Conservation (phyloP, 78 protist species). For the Reticulomyxa filosa region DNA sequence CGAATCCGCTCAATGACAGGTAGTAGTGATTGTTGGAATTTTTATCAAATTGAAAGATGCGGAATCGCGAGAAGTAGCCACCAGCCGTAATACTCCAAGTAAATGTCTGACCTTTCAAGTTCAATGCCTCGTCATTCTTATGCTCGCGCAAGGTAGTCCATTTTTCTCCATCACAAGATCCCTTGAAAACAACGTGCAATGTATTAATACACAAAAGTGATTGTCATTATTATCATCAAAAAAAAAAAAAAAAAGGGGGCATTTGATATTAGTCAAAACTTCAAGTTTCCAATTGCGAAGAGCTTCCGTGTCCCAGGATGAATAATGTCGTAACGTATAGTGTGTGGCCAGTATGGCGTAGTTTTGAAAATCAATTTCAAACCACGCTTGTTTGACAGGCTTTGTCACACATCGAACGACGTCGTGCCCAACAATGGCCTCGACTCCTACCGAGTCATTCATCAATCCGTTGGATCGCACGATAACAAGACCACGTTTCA, state of each 20-base stretch:
- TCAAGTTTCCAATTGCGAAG: conserved; percentile 2
- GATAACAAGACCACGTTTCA: background rate
- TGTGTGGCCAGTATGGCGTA: background rate
- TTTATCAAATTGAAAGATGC: background rate
- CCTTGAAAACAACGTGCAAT: too few relatives aligned
- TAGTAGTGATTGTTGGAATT: background rate
- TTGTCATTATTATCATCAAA: too few relatives aligned
- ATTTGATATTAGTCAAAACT: too few relatives aligned
- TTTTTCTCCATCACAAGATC: too few relatives aligned
- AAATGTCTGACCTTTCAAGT: too few relatives aligned
- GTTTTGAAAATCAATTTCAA: background rate
- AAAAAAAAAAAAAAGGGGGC: too few relatives aligned
- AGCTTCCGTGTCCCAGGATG: background rate
- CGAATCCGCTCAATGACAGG: background rate
- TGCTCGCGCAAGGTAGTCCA: too few relatives aligned
- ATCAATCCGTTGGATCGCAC: background rate
- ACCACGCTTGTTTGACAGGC: background rate
- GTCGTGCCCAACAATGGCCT: background rate
- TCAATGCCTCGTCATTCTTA: too few relatives aligned
- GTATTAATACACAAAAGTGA: too few relatives aligned
- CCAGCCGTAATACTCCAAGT: too few relatives aligned
- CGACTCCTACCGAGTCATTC: background rate
- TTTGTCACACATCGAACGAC: background rate
- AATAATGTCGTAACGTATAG: background rate
- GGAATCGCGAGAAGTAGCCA: background rate